These are phyloP conservation scores for Alisma plantagoaquatica DNA, from an alignment of 106 monocot genomes.

Conservation along the genomic window DNA sequence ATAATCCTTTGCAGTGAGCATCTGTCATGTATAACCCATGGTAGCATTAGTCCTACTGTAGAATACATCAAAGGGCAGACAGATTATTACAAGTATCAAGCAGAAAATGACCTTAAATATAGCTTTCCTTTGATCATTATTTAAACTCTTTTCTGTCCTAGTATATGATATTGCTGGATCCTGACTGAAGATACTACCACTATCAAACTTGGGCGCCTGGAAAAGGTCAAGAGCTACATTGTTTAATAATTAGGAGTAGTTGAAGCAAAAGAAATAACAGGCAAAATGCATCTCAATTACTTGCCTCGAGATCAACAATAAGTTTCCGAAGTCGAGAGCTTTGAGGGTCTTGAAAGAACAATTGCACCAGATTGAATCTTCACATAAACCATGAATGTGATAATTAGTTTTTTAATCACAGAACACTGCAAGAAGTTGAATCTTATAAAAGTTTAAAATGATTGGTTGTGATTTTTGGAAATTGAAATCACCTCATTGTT, in stretches of 20 bases:
- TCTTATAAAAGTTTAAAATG: slow-evolving; percentile 15
- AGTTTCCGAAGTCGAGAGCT: slow-evolving; percentile 59
- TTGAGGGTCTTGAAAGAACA: slow-evolving; percentile 48
- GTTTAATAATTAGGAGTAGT: too few species aligned
- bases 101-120: slow-evolving; percentile 59
- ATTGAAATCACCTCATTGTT: slow-evolving; percentile 56
- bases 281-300: too few species aligned
- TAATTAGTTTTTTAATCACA: too few species aligned
- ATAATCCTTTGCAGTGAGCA: slow-evolving; percentile 91
- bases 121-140: slow-evolving; percentile 79
- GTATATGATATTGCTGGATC: slow-evolving; percentile 87
- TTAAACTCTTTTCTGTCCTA: slow-evolving; percentile 50
- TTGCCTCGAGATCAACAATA: slow-evolving; percentile 91
- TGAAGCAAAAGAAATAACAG: neutral
- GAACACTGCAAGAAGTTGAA: slow-evolving; percentile 72
- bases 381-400: neutral
- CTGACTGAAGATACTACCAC: slow-evolving; percentile 76
- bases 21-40: slow-evolving; percentile 29
- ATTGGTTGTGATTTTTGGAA: neutral
- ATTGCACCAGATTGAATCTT: slow-evolving; percentile 72
- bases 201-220: slow-evolving; percentile 87
- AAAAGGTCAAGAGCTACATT: slow-evolving; percentile 1
- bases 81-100: slow-evolving; percentile 1
- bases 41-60: neutral
- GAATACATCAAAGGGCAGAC: too few species aligned